Conservation (phyloP, 441 rosid genomes). For the California macrophylla region DNA sequence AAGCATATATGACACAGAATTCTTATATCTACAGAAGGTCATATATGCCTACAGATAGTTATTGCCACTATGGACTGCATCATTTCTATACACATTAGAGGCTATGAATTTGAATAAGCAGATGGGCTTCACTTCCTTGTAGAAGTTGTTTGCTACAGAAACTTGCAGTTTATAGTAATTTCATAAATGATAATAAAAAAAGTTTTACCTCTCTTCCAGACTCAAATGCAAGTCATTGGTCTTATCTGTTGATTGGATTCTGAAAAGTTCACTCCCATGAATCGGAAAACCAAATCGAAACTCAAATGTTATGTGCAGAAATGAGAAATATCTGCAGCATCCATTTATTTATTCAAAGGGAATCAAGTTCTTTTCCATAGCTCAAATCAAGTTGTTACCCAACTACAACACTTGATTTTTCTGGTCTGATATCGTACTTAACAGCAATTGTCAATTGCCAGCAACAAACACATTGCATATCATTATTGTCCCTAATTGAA, state of each 20-base stretch:
- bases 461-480: background rate
- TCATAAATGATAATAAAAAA: too few species aligned
- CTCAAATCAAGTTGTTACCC: background rate
- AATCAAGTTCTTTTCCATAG: background rate
- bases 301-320: background rate
- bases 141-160: background rate
- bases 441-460: background rate
- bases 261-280: background rate
- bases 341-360: background rate
- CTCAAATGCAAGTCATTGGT: background rate
- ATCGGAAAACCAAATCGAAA: background rate
- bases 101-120: too few species aligned
- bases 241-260: background rate
- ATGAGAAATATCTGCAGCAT: background rate
- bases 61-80: background rate
- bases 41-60: background rate
- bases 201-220: background rate
- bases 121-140: background rate
- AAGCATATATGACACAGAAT: background rate
- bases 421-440: background rate
- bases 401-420: background rate
- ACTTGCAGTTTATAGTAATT: background rate
- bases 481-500: background rate
- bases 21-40: background rate
- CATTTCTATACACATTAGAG: background rate